phyloP scores from a whole-genome alignment of 2,329 filamentous ascomycete genomes.

The Geosmithia morbida region DNA sequence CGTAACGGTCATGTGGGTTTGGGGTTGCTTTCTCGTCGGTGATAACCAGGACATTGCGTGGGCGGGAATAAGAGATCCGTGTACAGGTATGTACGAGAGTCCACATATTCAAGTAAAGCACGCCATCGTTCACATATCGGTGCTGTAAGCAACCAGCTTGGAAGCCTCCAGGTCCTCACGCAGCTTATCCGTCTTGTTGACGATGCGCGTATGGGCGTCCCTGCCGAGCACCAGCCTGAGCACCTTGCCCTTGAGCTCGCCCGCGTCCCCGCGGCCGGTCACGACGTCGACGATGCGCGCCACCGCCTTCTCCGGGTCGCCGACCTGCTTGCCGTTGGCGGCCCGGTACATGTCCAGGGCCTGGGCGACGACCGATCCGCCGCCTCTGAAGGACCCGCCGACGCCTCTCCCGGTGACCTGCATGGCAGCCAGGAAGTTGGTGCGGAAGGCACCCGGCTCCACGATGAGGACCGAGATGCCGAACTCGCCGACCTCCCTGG shows the following conservation, averaged over 20 bases:
- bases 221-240: slow-evolving; percentile 18
- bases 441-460: slow-evolving; percentile 35
- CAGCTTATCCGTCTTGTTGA: slow-evolving; percentile 8
- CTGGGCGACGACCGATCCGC: slow-evolving; percentile 10
- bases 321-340: slow-evolving; percentile 17
- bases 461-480: slow-evolving; percentile 27
- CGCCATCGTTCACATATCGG: neutral
- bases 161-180: slow-evolving; percentile 2
- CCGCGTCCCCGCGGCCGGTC: slow-evolving; percentile 12
- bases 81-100: neutral
- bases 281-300: slow-evolving; percentile 21
- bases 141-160: neutral
- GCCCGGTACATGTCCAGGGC: slow-evolving; percentile 10
- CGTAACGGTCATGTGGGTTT: no score
- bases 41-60: neutral
- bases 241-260: slow-evolving; percentile 12
- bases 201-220: slow-evolving; percentile 15
- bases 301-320: slow-evolving; percentile 22
- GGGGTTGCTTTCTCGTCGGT: neutral
- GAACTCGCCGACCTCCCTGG: slow-evolving; percentile 25
- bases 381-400: slow-evolving; percentile 11
- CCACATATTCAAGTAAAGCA: no score
- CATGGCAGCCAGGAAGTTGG: slow-evolving; percentile 23
- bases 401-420: slow-evolving; percentile 7
- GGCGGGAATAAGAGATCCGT: no score